Base-by-base conservation (phyloP, 257 asterid species). In the Capsicum pubescens region DNA sequence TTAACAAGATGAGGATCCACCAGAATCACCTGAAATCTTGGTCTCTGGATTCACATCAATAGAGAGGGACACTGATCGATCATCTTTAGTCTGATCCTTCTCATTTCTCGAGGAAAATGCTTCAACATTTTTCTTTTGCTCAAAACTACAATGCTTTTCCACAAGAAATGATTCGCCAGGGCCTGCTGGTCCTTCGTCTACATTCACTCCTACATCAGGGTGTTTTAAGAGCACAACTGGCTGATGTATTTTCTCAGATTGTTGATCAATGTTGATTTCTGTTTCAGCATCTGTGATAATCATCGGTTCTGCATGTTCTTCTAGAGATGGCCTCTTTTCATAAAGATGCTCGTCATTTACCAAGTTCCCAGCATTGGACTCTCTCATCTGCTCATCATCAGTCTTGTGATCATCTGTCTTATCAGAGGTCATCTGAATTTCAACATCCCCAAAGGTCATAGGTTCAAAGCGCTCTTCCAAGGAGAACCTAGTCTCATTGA, bases 381-480 rank as follows among this genome's bases (percentile, higher is more conserved):
- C 82, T 67, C 77, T 83, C 50, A 66, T 71, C 64, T 60, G 86
- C 86, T 86, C 85, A 68, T 48, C 83, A 83, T 57, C 84, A 76
- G 84, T 79, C 50, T 64, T 85, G 54, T 84, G 85, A 84, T 76
- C 83, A 83, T 86, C 67, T 85, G 80, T 83, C 88, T 83, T 85
- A 80, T 86, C 88, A 71, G 57, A 86, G 82, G 80, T 86, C 71
- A 76, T 87, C 79, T 83, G 90, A 8, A 87, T 83, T 78, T 89
- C 95, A 67, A 69, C 85, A 61, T 88, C 92, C 58, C 84, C 95
- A 85, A 91, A 86, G 58, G 84, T 71, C 90, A 87, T 84, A 60
- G 90, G 93, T 82, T 94, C 95, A 89, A 90, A 77, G 77, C 88
- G 84, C 84, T 93, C 93, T 68, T 88, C 94, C 50, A 92, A 87